Conservation (phyloP, 495 filamentous ascomycete genomes). For the Neurospora sp. region DNA sequence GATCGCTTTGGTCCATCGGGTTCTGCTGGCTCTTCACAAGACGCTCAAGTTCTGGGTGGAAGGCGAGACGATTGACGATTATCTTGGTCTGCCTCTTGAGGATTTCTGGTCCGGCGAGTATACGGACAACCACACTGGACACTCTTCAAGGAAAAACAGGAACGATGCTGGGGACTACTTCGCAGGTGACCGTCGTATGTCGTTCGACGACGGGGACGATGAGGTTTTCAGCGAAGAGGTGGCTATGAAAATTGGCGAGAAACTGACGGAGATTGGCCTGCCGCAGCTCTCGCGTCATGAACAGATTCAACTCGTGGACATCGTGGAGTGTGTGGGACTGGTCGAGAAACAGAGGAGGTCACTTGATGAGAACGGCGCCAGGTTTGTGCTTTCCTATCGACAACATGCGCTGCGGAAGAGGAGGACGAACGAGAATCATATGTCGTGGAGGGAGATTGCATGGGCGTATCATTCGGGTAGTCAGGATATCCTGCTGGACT, state of each 20-base stretch:
- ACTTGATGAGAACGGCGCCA: conserved; percentile 86
- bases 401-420: conserved; percentile 67
- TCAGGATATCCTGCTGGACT: conserved; percentile 85
- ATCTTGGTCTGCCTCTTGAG: conserved; percentile 60
- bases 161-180: conserved; percentile 18
- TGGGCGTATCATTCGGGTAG: conserved; percentile 90
- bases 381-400: conserved; percentile 81
- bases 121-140: conserved; percentile 7
- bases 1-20: conserved; percentile 56
- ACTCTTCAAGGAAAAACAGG: conserved; percentile 1
- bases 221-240: conserved; percentile 62
- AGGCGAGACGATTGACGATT: conserved; percentile 72
- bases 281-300: conserved; percentile 79
- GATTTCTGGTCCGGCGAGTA: conserved; percentile 44
- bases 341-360: conserved; percentile 85
- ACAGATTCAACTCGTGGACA: conserved; percentile 79
- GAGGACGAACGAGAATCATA: conserved; percentile 51
- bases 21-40: conserved; percentile 64
- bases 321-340: conserved; percentile 76
- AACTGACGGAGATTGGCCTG: conserved; percentile 61
- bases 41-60: conserved; percentile 75
- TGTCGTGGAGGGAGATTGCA: conserved; percentile 88
- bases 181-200: conserved; percentile 15
- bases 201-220: conserved; percentile 40
- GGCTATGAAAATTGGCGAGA: conserved; percentile 63